Percentiles rank a stretch among this genome's conserved stretches.
Conservation (phyloP, 768 basidiomycete species). For the Auricularia cornea region DNA sequence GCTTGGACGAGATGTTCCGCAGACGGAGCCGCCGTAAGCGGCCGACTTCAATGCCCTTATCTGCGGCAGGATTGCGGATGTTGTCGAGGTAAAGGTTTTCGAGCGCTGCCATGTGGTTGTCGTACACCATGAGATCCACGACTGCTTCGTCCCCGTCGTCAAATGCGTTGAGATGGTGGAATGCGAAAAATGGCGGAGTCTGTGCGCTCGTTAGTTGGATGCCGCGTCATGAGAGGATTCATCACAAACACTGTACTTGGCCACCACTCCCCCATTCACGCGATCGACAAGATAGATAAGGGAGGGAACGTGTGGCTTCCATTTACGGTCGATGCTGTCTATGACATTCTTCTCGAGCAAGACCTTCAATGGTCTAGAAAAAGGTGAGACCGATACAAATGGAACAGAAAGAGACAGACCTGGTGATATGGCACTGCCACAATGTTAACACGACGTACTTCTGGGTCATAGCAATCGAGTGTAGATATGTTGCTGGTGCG, state of each 20-base stretch:
- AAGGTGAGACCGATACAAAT: conserved; percentile 7
- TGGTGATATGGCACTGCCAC: no score
- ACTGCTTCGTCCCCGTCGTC: conserved; percentile 26
- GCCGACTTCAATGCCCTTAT: conserved; percentile 13
- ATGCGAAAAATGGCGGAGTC: conserved; percentile 29
- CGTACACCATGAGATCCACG: conserved; percentile 30
- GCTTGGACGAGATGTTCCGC: conserved; percentile 14
- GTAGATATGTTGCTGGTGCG: no score
- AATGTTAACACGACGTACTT: no score
- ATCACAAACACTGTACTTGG: no score
- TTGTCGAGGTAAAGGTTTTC: no score
- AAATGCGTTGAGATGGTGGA: conserved; percentile 33
- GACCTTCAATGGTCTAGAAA: no score
- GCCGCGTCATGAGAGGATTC: no score
- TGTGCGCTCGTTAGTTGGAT: no score
- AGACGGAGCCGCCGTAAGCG: conserved; percentile 25
- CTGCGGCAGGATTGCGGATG: neutral
- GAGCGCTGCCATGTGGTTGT: conserved; percentile 20
- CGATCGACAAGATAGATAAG: conserved; percentile 27
- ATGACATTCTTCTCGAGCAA: conserved; percentile 25
- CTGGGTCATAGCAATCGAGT: no score
- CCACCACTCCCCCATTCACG: no score
- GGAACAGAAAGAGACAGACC: no score
- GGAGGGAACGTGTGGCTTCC: conserved; percentile 20
- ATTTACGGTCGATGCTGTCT: conserved; percentile 20